phyloP scores from a whole-genome alignment of 257 asterid genomes.

The Plantago elongata region DNA sequence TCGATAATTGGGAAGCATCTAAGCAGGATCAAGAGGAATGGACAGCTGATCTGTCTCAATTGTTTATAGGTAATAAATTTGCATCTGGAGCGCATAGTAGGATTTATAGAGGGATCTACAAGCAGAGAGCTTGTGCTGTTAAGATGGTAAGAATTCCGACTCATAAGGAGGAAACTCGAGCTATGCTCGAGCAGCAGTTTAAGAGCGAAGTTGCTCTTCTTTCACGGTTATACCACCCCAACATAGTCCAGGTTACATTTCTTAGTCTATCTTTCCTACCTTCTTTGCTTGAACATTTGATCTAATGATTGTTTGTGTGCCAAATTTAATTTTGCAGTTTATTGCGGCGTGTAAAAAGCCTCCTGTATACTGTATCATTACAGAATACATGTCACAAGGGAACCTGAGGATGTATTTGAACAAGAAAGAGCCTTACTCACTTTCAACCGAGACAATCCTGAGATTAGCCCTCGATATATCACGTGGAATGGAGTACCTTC shows the following conservation, averaged over 20 bases:
- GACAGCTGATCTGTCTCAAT: conserved; percentile 81
- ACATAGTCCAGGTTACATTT: conserved; percentile 53
- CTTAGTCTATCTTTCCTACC: too few species aligned
- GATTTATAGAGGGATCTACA: conserved; percentile 74
- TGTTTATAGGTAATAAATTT: conserved; percentile 68
- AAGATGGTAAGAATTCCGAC: conserved; percentile 76
- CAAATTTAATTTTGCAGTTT: conserved; percentile 36
- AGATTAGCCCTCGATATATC: conserved; percentile 77
- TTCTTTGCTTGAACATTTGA: too few species aligned
- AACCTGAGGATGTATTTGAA: conserved; percentile 70
- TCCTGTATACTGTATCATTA: conserved; percentile 67
- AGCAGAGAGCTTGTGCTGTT: conserved; percentile 79
- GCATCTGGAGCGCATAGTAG: conserved; percentile 85
- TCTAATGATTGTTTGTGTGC: too few species aligned
- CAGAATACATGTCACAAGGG: conserved; percentile 86
- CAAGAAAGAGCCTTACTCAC: conserved; percentile 72
- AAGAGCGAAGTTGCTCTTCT: conserved; percentile 56
- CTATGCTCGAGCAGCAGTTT: conserved; percentile 52
- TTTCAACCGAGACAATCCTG: conserved; percentile 51
- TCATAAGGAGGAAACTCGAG: conserved; percentile 44
- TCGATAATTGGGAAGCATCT: conserved; percentile 73
- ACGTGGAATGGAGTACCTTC: conserved; percentile 78
- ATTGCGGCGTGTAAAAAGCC: conserved; percentile 74
- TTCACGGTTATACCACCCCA: conserved; percentile 64
- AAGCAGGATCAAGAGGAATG: conserved; percentile 68